phyloP scores from a whole-genome alignment of 345 rosid species.

The Corchorus capsularis region DNA sequence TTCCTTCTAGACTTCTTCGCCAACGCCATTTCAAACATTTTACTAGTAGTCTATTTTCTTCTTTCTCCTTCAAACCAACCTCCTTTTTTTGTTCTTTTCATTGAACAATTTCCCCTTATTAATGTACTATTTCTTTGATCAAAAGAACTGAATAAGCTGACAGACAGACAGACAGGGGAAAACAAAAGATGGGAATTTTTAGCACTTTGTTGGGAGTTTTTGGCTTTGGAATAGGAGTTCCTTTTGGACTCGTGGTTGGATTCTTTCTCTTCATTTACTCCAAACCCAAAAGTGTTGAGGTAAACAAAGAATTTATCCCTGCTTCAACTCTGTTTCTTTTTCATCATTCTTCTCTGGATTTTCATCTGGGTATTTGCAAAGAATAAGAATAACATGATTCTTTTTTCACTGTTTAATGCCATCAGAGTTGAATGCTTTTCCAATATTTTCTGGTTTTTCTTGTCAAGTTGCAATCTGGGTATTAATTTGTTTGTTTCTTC shows the following conservation, averaged over 20 bases:
- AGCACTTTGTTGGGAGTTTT: constrained; percentile 54
- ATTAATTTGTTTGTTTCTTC: neutral
- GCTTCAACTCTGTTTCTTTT: neutral
- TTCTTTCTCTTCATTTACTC: constrained; percentile 70
- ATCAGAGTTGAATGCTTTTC: too few relatives aligned
- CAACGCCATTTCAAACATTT: neutral
- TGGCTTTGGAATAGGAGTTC: constrained; percentile 75
- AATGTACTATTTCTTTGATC: too few relatives aligned
- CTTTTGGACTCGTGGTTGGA: constrained; percentile 67
- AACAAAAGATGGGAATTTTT: constrained; percentile 49
- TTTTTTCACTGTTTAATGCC: too few relatives aligned
- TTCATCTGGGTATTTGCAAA: neutral
- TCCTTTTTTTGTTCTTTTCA: neutral
- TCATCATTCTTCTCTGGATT: neutral
- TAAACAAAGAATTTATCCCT: constrained; percentile 25
- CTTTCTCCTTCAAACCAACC: neutral
- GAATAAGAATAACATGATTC: too few relatives aligned
- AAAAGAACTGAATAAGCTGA: neutral
- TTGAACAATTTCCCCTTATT: neutral
- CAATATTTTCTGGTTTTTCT: too few relatives aligned
- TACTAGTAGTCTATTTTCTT: neutral
- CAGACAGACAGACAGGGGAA: neutral
- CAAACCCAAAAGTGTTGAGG: constrained; percentile 56
- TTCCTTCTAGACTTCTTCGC: neutral
- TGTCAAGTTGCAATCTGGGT: too few relatives aligned